phyloP scores from a whole-genome alignment of 495 filamentous ascomycete species.

The Pseudotulostoma volvatum region DNA sequence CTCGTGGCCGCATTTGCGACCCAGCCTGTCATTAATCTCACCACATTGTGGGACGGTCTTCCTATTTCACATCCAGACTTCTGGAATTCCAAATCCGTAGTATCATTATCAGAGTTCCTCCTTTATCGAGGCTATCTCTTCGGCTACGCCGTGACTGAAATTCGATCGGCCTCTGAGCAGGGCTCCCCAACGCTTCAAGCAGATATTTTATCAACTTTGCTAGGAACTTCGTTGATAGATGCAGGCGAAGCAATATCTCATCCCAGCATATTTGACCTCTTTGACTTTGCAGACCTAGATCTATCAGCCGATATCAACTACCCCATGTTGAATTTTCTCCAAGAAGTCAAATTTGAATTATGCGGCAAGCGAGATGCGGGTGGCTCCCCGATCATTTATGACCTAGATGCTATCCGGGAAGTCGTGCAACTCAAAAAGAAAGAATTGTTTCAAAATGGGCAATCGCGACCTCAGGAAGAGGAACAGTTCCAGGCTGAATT shows the following conservation, averaged over 20 bases:
- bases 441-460: slow-evolving; percentile 34
- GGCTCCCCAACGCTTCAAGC: slow-evolving; percentile 59
- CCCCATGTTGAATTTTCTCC: slow-evolving; percentile 39
- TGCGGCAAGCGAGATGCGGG: slow-evolving; percentile 38
- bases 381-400: slow-evolving; percentile 30
- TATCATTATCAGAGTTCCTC: slow-evolving; percentile 57
- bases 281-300: slow-evolving; percentile 74
- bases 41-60: slow-evolving; percentile 52
- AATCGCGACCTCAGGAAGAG: slow-evolving; percentile 40
- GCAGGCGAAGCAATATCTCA: slow-evolving; percentile 44
- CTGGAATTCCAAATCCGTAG: slow-evolving; percentile 42
- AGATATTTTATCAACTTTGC: slow-evolving; percentile 59
- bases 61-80: slow-evolving; percentile 40
- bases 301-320: slow-evolving; percentile 28
- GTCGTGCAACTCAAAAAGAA: slow-evolving; percentile 35
- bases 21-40: slow-evolving; percentile 45
- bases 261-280: slow-evolving; percentile 73
- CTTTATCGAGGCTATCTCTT: slow-evolving; percentile 54
- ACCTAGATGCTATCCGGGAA: slow-evolving; percentile 44
- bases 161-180: slow-evolving; percentile 55
- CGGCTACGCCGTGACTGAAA: slow-evolving; percentile 69
- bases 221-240: slow-evolving; percentile 52
- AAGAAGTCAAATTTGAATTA: slow-evolving; percentile 42
- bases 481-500: slow-evolving; percentile 42
- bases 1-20: slow-evolving; percentile 50